These are phyloP conservation scores for Massariosphaeria phaeospora DNA, from an alignment of 495 filamentous ascomycete genomes.

Conservation along the genomic window DNA sequence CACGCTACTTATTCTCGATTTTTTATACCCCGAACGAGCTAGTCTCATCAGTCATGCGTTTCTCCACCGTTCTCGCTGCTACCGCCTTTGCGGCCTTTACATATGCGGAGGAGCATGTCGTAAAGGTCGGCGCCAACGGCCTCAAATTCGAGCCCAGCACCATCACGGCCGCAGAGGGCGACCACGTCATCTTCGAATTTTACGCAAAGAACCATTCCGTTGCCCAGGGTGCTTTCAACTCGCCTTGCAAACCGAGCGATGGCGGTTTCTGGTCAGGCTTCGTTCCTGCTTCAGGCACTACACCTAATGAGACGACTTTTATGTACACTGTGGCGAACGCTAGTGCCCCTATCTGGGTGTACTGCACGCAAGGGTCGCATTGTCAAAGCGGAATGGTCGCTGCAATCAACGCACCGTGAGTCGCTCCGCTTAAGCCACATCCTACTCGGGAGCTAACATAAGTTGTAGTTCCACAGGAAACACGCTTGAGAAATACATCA, in stretches of 20 bases:
- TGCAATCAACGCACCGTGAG: constrained; percentile 44
- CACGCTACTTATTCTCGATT: constrained; percentile 23
- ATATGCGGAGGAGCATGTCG: constrained; percentile 41
- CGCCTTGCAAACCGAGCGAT: constrained; percentile 29
- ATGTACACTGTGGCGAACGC: constrained; percentile 44
- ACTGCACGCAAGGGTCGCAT: constrained; percentile 51
- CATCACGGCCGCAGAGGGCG: constrained; percentile 54
- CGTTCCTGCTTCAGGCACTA: constrained; percentile 19
- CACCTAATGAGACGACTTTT: constrained; percentile 36
- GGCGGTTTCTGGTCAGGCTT: constrained; percentile 36
- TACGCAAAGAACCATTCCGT: constrained; percentile 43
- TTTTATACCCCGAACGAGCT: constrained; percentile 18
- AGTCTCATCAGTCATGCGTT: constrained; percentile 28
- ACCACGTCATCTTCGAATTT: constrained; percentile 71
- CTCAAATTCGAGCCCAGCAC: constrained; percentile 59
- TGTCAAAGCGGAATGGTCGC: constrained; percentile 51
- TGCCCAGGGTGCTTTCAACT: constrained; percentile 29
- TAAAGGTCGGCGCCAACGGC: constrained; percentile 35
- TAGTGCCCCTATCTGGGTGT: constrained; percentile 54
- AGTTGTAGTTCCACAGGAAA: constrained; percentile 10
- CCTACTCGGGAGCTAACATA: constrained; percentile 1
- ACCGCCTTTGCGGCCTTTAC: constrained; percentile 16
- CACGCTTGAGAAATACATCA: constrained; percentile 13
- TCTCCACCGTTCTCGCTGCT: constrained; percentile 22
- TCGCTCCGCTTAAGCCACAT: neutral